Percentiles rank a stretch among this genome's conserved stretches.
These are phyloP conservation scores for Hordeum pubiflorum DNA, from an alignment of 202 grass and related monocot genomes.

Conservation along the genomic window DNA sequence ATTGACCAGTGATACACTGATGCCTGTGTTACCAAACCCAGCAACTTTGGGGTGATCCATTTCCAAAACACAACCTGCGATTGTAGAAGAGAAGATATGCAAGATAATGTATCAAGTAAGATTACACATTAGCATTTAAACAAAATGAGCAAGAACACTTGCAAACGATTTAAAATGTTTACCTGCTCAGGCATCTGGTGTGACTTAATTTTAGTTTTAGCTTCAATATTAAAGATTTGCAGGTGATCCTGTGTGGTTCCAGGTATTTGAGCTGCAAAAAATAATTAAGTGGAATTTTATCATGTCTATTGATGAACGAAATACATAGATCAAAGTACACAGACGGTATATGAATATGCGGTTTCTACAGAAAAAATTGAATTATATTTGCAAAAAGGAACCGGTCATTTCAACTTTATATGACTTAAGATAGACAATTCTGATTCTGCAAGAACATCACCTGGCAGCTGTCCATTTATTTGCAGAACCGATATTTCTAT, in stretches of 20 bases:
- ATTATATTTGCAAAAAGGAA: no score
- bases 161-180: not conserved
- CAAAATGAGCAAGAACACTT: not conserved
- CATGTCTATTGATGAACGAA: not conserved
- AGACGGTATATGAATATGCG: not conserved
- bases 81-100: not conserved
- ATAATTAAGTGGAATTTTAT: not conserved
- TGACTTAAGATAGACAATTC: not conserved
- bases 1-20: slow-evolving; percentile 95
- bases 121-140: slow-evolving; percentile 5
- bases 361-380: not conserved
- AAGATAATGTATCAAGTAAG: not conserved
- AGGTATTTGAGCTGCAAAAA: slow-evolving; percentile 75
- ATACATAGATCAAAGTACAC: not conserved
- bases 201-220: slow-evolving; percentile 84
- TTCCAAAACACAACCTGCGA: slow-evolving; percentile 92
- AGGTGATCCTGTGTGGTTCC: slow-evolving; percentile 90
- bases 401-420: not conserved
- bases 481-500: not conserved
- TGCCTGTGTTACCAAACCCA: slow-evolving; percentile 84
- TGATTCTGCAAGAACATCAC: not conserved
- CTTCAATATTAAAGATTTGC: slow-evolving; percentile 89
- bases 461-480: not conserved
- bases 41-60: slow-evolving; percentile 87
- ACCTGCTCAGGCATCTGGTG: slow-evolving; percentile 97